These are phyloP conservation scores for Desmodesmus armatus DNA, from an alignment of 139 green algal species.

Conservation along the genomic window DNA sequence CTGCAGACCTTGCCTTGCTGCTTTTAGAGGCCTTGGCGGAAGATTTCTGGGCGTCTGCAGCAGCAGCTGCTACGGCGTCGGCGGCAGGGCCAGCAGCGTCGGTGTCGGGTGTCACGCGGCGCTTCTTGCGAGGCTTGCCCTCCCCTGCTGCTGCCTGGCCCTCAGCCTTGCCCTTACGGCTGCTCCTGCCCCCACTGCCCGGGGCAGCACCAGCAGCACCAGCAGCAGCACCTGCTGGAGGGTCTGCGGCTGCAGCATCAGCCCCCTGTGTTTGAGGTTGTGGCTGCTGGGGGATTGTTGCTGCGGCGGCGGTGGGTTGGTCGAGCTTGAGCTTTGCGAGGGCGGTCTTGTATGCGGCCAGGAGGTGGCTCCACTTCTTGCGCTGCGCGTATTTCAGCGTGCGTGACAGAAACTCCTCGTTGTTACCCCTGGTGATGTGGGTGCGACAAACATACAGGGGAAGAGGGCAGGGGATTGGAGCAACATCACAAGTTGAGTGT, in stretches of 20 bases:
- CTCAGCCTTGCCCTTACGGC: conserved; percentile 41
- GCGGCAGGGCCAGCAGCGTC: neutral
- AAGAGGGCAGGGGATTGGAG: too few species aligned
- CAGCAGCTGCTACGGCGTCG: conserved; percentile 3
- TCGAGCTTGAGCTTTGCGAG: conserved; percentile 51
- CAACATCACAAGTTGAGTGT: too few species aligned
- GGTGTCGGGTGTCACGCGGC: conserved; percentile 22
- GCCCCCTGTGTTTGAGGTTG: conserved; percentile 5
- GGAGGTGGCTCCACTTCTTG: conserved; percentile 87
- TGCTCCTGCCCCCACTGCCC: conserved; percentile 15
- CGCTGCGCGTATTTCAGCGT: conserved; percentile 80
- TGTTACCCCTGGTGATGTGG: conserved; percentile 88
- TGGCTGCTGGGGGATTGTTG: conserved; percentile 23
- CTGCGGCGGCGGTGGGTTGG: conserved; percentile 23
- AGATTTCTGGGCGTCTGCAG: too few species aligned
- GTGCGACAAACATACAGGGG: too few species aligned
- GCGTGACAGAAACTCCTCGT: conserved; percentile 85
- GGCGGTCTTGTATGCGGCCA: conserved; percentile 88
- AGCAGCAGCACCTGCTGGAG: conserved; percentile 1
- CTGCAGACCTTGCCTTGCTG: too few species aligned
- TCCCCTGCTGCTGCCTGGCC: conserved; percentile 1
- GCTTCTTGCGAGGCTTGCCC: conserved; percentile 23
- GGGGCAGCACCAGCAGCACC: conserved; percentile 6
- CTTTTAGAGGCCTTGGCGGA: too few species aligned
- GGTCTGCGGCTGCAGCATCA: conserved; percentile 7